Percentiles rank a stretch among this genome's conserved stretches.
phyloP scores from a whole-genome alignment of 768 basidiomycete species.

The Leucosporidium yakuticum region DNA sequence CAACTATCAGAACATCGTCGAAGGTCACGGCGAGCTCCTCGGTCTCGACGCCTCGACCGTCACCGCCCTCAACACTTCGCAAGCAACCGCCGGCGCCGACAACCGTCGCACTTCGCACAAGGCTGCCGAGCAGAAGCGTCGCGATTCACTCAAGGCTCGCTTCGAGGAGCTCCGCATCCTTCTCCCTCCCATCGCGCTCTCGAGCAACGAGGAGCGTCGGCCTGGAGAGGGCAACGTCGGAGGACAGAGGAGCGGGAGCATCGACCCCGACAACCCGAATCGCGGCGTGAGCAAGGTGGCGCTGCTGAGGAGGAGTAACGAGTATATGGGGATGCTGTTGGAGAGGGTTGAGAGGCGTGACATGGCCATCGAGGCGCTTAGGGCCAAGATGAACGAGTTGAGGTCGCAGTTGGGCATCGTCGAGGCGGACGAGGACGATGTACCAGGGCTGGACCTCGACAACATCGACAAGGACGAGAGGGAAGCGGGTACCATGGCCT shows the following conservation, averaged over 20 bases:
- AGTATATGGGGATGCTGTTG: constrained; percentile 37
- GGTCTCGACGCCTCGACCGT: constrained; percentile 11
- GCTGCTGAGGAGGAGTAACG: constrained; percentile 37
- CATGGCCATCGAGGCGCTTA: constrained; percentile 20
- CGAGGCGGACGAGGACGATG: constrained; percentile 18
- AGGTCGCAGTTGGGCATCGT: constrained; percentile 1
- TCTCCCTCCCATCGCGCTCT: constrained; percentile 52
- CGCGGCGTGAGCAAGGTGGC: constrained; percentile 41
- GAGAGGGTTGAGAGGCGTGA: constrained; percentile 35
- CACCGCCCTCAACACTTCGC: constrained; percentile 6
- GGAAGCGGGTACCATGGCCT: constrained; percentile 25
- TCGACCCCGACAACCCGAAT: constrained; percentile 37
- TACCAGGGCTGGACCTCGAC: constrained; percentile 28
- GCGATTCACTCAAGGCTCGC: constrained; percentile 91
- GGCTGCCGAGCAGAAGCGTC: constrained; percentile 92
- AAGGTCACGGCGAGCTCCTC: constrained; percentile 24
- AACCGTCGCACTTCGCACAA: constrained; percentile 54
- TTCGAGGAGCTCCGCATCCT: constrained; percentile 56
- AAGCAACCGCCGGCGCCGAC: constrained; percentile 3
- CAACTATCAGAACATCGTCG: constrained; percentile 34
- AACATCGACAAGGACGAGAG: constrained; percentile 26
- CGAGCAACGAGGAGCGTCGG: constrained; percentile 30
- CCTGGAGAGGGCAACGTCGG: constrained; percentile 40
- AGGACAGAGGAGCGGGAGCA: constrained; percentile 34
- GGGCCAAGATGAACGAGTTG: constrained; percentile 24